Evolutionary conservation across 352 stramenopile species (phyloP).

Genomic region (Phytophthora idaei): DNA sequence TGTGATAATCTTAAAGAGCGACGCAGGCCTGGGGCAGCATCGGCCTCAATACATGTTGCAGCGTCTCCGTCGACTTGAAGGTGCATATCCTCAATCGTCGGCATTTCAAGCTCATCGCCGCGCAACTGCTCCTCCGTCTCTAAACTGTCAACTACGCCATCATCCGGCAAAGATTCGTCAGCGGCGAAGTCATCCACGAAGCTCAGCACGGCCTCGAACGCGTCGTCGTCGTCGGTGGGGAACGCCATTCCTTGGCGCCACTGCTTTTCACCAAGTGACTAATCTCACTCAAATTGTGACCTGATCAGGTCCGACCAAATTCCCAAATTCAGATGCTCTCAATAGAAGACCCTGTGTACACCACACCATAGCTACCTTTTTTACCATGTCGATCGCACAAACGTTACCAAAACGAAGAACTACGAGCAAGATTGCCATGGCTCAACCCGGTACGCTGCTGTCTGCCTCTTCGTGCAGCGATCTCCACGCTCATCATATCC

Average conservation of each 20-base stretch:
- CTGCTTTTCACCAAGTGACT: constrained; percentile 1
- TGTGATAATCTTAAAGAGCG: constrained; percentile 13
- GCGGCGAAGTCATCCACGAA: constrained; percentile 33
- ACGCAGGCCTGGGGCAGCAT: constrained; percentile 1
- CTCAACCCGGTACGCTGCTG: constrained; percentile 30
- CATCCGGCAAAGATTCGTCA: background rate
- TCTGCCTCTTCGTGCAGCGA: background rate
- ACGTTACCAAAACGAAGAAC: background rate
- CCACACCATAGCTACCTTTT: constrained; percentile 15
- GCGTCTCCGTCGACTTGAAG: constrained; percentile 7
- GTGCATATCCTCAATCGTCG: constrained; percentile 9
- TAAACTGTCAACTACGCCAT: background rate
- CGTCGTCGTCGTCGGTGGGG: constrained; percentile 28
- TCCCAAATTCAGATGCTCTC: background rate
- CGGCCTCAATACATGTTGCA: background rate
- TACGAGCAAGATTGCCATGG: constrained; percentile 31
- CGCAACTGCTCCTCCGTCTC: background rate
- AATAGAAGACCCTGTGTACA: background rate
- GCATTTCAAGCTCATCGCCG: constrained; percentile 8
- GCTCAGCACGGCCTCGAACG: constrained; percentile 36
- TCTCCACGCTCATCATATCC: background rate
- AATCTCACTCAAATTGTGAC: background rate
- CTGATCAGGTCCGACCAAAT: constrained; percentile 15
- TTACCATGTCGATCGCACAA: constrained; percentile 19
- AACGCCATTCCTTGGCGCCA: constrained; percentile 20